These are phyloP conservation scores for Candida maris DNA, from an alignment of 805 yeast species.

Conservation along the genomic window DNA sequence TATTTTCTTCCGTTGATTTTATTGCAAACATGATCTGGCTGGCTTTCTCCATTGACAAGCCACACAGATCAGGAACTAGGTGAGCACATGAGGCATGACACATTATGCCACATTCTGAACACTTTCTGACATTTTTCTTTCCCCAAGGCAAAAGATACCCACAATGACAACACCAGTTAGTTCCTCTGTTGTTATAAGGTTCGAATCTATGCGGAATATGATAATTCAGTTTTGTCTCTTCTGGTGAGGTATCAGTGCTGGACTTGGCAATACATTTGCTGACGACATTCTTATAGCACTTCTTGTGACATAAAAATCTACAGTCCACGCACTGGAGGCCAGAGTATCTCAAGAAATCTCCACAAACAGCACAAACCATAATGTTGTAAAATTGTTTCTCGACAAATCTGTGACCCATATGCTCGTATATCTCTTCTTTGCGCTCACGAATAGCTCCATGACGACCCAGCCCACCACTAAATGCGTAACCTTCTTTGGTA, in stretches of 20 bases:
- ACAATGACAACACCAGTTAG: constrained; percentile 99
- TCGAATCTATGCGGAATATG: constrained; percentile 96
- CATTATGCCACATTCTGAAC: constrained; percentile 91
- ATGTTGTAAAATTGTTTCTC: constrained; percentile 93
- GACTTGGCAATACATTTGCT: constrained; percentile 81
- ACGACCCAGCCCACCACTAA: constrained; percentile 74
- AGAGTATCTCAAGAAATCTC: constrained; percentile 86
- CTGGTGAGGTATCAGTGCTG: constrained; percentile 63
- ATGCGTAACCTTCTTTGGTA: constrained; percentile 42
- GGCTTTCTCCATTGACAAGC: constrained; percentile 97
- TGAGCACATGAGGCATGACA: constrained; percentile 92
- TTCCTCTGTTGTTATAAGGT: constrained; percentile 87
- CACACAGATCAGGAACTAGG: constrained; percentile 96
- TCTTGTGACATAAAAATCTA: constrained; percentile 73
- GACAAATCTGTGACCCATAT: constrained; percentile 95
- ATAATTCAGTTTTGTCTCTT: constrained; percentile 83
- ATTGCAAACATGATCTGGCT: constrained; percentile 83
- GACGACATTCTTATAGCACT: constrained; percentile 75
- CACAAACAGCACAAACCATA: constrained; percentile 97
- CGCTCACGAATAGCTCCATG: constrained; percentile 97
- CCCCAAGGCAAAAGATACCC: constrained; percentile 97
- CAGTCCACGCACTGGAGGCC: constrained; percentile 87
- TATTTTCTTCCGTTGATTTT: constrained; percentile 57
- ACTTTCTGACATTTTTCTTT: constrained; percentile 84
- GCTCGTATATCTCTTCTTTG: constrained; percentile 86